Evolutionary conservation across 1,139 yeast species (phyloP).

Genomic region (Pichia sorboxylosa): DNA sequence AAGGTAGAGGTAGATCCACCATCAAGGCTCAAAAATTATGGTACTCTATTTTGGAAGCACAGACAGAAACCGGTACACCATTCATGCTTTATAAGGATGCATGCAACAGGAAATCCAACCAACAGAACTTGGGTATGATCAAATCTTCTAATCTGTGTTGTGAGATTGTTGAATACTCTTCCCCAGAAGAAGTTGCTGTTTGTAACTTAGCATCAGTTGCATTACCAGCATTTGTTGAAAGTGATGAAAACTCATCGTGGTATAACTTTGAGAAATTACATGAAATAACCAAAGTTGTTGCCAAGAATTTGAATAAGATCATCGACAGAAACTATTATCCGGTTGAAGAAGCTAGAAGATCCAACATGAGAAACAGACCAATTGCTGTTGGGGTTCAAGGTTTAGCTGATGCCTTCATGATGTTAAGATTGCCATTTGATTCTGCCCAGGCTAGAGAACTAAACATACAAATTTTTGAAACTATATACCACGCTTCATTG

Average conservation of each 20-base stretch:
- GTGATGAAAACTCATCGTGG: constrained; percentile 30
- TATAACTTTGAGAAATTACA: constrained; percentile 46
- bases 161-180: constrained; percentile 50
- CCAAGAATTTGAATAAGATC: constrained; percentile 43
- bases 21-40: constrained; percentile 48
- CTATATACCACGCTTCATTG: constrained; percentile 48
- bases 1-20: constrained; percentile 37
- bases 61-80: constrained; percentile 55
- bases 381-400: constrained; percentile 58
- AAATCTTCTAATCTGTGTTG: constrained; percentile 53
- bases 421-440: constrained; percentile 45
- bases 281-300: constrained; percentile 40
- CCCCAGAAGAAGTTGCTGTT: constrained; percentile 47
- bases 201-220: constrained; percentile 53
- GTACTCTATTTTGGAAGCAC: constrained; percentile 48
- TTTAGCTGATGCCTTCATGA: constrained; percentile 48
- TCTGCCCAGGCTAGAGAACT: constrained; percentile 45
- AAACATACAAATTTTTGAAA: constrained; percentile 49
- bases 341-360: constrained; percentile 38
- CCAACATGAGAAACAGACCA: constrained; percentile 48
- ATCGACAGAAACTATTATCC: constrained; percentile 50
- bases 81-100: constrained; percentile 53
- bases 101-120: constrained; percentile 46
- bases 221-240: constrained; percentile 43
- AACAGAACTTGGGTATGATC: constrained; percentile 47